These are phyloP conservation scores for Scytalidium sp. DNA, from an alignment of 2,329 filamentous ascomycete genomes.

Conservation along the genomic window DNA sequence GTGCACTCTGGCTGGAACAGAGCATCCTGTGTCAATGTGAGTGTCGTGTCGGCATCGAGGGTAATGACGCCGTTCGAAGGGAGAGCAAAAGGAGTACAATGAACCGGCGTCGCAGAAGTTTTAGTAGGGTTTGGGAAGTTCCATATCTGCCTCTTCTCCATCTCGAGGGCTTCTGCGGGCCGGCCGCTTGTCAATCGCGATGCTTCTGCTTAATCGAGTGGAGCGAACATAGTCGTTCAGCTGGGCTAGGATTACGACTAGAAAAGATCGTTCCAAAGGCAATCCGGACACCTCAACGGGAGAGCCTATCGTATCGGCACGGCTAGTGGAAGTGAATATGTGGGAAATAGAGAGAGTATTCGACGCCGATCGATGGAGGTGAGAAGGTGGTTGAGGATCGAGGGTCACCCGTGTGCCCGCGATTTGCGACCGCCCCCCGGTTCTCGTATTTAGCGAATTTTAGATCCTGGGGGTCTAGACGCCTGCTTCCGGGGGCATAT, in stretches of 20 bases:
- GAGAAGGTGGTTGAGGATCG: no score
- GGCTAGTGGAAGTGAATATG: no score
- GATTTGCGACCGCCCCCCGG: no score
- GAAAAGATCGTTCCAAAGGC: not conserved
- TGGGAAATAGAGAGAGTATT: no score
- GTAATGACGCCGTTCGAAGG: conserved; percentile 53
- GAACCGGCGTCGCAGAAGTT: conserved; percentile 34
- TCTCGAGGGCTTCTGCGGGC: conserved; percentile 19
- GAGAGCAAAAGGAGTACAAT: conserved; percentile 61
- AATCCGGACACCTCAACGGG: not conserved
- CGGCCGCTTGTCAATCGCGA: conserved; percentile 19
- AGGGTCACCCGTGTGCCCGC: no score
- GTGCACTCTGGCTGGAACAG: conserved; percentile 48
- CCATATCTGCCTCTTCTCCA: conserved; percentile 26
- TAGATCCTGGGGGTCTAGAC: no score
- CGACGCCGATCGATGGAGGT: no score
- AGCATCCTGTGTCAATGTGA: conserved; percentile 44
- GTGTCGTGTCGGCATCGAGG: conserved; percentile 27
- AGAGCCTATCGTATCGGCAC: no score
- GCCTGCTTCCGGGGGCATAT: no score
- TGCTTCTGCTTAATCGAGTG: conserved; percentile 1
- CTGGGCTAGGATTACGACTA: no score
- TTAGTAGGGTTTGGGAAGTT: conserved; percentile 26
- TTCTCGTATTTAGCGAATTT: no score
- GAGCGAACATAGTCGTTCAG: not conserved